Evolutionary conservation across 495 filamentous ascomycete species (phyloP).

Genomic region (Bacidia gigantensis): DNA sequence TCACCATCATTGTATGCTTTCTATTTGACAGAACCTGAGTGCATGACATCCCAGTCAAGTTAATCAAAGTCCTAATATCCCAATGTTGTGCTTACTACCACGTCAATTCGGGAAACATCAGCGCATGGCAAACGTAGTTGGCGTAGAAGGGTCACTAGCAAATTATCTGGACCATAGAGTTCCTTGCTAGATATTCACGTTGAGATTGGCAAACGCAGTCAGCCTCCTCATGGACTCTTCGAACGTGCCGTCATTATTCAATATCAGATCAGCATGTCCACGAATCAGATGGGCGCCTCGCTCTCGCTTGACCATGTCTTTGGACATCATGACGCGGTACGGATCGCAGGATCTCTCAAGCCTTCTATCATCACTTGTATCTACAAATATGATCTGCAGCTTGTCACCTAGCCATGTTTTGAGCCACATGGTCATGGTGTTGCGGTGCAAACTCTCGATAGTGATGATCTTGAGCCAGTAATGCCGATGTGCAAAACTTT

Average conservation of each 20-base stretch:
- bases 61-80: too few species aligned
- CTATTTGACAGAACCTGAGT: too few species aligned
- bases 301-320: conserved; percentile 1
- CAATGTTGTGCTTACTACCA: too few species aligned
- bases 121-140: too few species aligned
- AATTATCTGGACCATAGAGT: too few species aligned
- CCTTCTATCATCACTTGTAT: background rate
- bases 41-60: too few species aligned
- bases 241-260: conserved; percentile 5
- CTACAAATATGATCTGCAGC: conserved; percentile 5
- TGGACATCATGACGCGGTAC: background rate
- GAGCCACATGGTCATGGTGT: conserved; percentile 2
- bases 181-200: too few species aligned
- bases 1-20: too few species aligned
- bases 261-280: background rate
- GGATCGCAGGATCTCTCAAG: background rate
- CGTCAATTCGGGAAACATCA: too few species aligned
- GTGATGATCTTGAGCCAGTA: conserved; percentile 5
- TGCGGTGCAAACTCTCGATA: conserved; percentile 2
- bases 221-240: too few species aligned
- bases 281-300: conserved; percentile 2
- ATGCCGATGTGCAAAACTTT: background rate
- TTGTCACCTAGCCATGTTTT: conserved; percentile 8
- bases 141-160: too few species aligned
- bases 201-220: too few species aligned